phyloP scores from a whole-genome alignment of 1,139 yeast genomes.

The Scheffersomyces illinoinensis region DNA sequence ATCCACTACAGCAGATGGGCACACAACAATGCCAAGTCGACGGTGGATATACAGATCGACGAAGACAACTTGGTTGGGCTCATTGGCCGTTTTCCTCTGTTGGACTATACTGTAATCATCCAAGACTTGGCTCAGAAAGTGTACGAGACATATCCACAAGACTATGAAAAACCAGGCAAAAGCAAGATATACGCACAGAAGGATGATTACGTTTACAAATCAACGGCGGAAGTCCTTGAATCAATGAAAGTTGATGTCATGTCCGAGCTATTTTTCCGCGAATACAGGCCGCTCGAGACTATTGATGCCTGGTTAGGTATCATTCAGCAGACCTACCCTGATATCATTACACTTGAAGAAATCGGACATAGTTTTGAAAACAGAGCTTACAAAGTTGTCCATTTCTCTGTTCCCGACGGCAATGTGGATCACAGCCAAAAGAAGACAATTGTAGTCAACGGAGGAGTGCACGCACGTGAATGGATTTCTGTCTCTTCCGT shows the following conservation, averaged over 20 bases:
- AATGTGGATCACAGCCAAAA: slow-evolving; percentile 48
- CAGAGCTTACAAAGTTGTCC: slow-evolving; percentile 65
- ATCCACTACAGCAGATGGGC: slow-evolving; percentile 34
- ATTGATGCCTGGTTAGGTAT: slow-evolving; percentile 73
- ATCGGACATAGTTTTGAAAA: slow-evolving; percentile 79
- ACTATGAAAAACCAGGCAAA: slow-evolving; percentile 9
- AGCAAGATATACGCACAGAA: slow-evolving; percentile 8
- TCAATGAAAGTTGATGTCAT: slow-evolving; percentile 14
- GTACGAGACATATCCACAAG: slow-evolving; percentile 53
- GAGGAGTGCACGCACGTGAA: slow-evolving; percentile 89
- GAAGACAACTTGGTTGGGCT: slow-evolving; percentile 23
- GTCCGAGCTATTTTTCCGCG: slow-evolving; percentile 61
- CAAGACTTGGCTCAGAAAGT: slow-evolving; percentile 58
- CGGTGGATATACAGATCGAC: slow-evolving; percentile 38
- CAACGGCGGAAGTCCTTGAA: slow-evolving; percentile 20
- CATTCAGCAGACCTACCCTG: slow-evolving; percentile 58
- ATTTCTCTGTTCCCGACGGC: slow-evolving; percentile 50
- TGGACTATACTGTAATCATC: slow-evolving; percentile 42
- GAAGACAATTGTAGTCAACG: slow-evolving; percentile 74
- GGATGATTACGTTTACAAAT: slow-evolving; percentile 13
- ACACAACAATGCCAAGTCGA: slow-evolving; percentile 19
- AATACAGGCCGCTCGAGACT: slow-evolving; percentile 67
- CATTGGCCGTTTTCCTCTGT: slow-evolving; percentile 15
- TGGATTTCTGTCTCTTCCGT: slow-evolving; percentile 81
- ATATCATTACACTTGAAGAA: slow-evolving; percentile 56